phyloP scores from a whole-genome alignment of 805 yeast species.

The Maudiozyma barnettii region DNA sequence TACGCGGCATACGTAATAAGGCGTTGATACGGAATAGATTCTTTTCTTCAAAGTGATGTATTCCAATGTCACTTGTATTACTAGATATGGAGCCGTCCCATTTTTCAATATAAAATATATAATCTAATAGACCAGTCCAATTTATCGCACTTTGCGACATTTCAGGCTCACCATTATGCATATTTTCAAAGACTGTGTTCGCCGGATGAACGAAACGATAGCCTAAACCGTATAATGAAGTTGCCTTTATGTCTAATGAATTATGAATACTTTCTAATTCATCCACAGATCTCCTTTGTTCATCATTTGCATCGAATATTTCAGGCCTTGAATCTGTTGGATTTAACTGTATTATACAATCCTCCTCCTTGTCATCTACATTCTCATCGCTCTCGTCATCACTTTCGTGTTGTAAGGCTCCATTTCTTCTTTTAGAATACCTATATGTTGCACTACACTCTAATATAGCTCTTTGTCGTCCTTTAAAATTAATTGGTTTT shows the following conservation, averaged over 20 bases:
- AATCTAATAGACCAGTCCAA: conserved; percentile 83
- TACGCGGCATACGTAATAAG: conserved; percentile 59
- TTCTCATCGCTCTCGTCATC: conserved; percentile 42
- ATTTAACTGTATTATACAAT: conserved; percentile 36
- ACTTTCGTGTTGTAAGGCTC: conserved; percentile 9
- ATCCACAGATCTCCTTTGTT: conserved; percentile 36
- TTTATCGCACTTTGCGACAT: conserved; percentile 88
- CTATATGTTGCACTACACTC: conserved; percentile 53
- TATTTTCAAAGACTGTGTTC: conserved; percentile 54
- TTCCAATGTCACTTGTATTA: conserved; percentile 23
- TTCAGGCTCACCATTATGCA: conserved; percentile 55
- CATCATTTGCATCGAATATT: conserved; percentile 35
- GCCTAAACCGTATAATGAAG: conserved; percentile 62
- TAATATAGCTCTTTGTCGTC: conserved; percentile 43
- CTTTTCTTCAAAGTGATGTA: conserved; percentile 34
- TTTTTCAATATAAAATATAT: conserved; percentile 52
- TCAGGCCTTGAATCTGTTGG: conserved; percentile 55
- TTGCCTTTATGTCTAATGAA: conserved; percentile 44
- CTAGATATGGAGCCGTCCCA: conserved; percentile 35
- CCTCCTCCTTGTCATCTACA: conserved; percentile 30
- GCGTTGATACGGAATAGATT: conserved; percentile 39
- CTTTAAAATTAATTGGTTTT: conserved; percentile 46
- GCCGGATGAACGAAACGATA: conserved; percentile 54
- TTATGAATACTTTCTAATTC: conserved; percentile 49
- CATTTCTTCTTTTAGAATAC: conserved; percentile 40